These are phyloP conservation scores for Luffa acutangula DNA, from an alignment of 306 rosid genomes.

Conservation along the genomic window DNA sequence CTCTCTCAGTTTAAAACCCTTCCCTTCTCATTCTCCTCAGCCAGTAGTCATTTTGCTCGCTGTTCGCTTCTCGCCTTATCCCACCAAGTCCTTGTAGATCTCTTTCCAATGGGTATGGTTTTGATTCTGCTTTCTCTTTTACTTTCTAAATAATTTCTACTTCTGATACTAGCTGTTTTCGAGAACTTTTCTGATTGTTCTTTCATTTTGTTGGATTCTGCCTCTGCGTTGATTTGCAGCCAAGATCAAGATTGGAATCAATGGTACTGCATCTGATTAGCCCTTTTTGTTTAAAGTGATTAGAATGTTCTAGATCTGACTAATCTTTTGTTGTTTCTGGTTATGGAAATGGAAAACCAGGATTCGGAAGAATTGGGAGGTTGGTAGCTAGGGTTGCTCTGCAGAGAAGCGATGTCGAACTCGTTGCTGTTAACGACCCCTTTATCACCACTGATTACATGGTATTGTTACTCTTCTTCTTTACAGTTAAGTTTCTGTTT, in stretches of 20 bases:
- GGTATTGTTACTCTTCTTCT: constrained; percentile 11
- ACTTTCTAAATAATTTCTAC: background rate
- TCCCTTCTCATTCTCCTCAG: background rate
- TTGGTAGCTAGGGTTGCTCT: constrained; percentile 66
- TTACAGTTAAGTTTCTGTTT: background rate
- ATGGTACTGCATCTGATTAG: constrained; percentile 22
- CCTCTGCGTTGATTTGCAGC: constrained; percentile 22
- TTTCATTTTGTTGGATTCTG: background rate
- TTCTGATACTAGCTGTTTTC: background rate
- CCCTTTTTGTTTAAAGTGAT: background rate
- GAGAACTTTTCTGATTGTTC: background rate
- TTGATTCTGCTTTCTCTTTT: background rate
- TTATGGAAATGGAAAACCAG: constrained; percentile 10
- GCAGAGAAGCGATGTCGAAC: constrained; percentile 63
- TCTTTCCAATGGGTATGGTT: background rate
- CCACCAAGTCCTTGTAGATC: background rate
- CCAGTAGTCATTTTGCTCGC: background rate
- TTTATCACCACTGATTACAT: constrained; percentile 58
- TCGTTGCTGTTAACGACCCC: constrained; percentile 61
- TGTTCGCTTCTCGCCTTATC: background rate
- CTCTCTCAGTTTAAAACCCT: background rate
- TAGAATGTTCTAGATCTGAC: background rate
- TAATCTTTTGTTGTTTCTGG: background rate
- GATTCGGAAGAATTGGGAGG: constrained; percentile 78
- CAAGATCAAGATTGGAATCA: constrained; percentile 77